phyloP scores from a whole-genome alignment of 106 monocot genomes.

The Amphibolis antarctica region DNA sequence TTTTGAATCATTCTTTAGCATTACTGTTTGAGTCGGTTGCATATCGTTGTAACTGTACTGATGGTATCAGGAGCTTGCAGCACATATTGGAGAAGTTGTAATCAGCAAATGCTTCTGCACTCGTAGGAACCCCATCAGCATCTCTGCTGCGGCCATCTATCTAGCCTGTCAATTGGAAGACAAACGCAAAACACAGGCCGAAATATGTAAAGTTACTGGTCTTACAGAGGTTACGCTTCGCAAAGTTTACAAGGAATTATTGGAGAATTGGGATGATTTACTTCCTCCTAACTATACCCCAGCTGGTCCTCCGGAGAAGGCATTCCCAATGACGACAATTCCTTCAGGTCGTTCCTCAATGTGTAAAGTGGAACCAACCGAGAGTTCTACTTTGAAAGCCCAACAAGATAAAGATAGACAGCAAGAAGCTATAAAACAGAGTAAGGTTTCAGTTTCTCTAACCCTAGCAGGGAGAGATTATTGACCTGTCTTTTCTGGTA shows the following conservation, averaged over 20 bases:
- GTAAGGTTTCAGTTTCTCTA: conserved; percentile 14
- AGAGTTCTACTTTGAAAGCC: conserved; percentile 15
- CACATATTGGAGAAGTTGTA: conserved; percentile 95
- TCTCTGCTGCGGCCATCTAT: conserved; percentile 95
- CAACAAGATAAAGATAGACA: conserved; percentile 38
- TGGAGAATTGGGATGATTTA: conserved; percentile 95
- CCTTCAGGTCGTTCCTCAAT: conserved; percentile 43
- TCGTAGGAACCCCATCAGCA: conserved; percentile 91
- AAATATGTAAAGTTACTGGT: conserved; percentile 97
- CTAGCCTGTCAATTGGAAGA: conserved; percentile 94
- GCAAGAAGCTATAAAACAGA: conserved; percentile 18
- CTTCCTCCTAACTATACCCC: conserved; percentile 89
- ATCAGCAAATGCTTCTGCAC: conserved; percentile 98
- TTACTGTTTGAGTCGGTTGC: neutral
- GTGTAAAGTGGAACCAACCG: conserved; percentile 29
- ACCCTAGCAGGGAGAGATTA: conserved; percentile 24
- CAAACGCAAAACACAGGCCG: conserved; percentile 97
- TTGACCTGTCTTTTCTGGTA: conserved; percentile 2
- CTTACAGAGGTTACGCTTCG: conserved; percentile 94
- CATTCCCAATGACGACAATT: conserved; percentile 83
- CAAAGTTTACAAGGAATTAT: conserved; percentile 92
- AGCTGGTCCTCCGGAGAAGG: conserved; percentile 87
- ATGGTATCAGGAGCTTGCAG: conserved; percentile 76
- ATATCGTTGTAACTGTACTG: neutral
- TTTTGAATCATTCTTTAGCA: neutral